Percentiles rank a stretch among this genome's conserved stretches.
Conservation (phyloP, 2,329 filamentous ascomycete species). For the Xylaria sp. region DNA sequence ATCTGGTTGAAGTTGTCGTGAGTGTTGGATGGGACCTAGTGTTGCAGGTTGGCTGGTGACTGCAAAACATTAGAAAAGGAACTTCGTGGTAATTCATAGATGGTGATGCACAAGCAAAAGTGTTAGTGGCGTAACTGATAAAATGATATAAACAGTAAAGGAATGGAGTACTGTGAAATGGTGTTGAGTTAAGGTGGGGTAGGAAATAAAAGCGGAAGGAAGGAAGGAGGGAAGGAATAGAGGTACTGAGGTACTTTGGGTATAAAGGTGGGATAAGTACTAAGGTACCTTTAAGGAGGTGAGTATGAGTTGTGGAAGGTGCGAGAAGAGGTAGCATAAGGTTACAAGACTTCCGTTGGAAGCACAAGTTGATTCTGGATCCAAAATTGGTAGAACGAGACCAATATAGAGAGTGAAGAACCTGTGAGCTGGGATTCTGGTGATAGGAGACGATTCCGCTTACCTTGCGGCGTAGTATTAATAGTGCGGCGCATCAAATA, state of each 20-base stretch:
- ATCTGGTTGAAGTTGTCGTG: not conserved
- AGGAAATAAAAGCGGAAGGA: not conserved
- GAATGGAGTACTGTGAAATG: too few relatives aligned
- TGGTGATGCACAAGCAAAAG: not conserved
- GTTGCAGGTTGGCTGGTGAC: not conserved
- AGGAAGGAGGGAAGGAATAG: not conserved
- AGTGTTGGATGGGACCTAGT: not conserved
- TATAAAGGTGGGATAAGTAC: not conserved
- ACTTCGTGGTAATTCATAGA: not conserved
- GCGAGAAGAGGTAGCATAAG: not conserved
- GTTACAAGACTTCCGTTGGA: not conserved
- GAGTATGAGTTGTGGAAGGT: not conserved
- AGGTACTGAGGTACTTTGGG: not conserved
- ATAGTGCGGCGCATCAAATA: not conserved
- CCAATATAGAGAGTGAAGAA: too few relatives aligned
- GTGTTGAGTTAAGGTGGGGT: not conserved
- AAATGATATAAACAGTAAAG: not conserved
- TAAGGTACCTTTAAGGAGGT: not conserved
- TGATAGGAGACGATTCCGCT: not conserved
- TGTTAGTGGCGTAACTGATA: not conserved
- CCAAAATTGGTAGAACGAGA: not conserved
- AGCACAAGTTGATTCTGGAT: not conserved
- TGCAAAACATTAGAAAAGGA: not conserved
- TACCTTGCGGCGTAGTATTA: not conserved
- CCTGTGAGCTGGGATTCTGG: not conserved